Percentiles rank a stretch among this genome's conserved stretches.
These are phyloP conservation scores for Fusarium vanettenii DNA, from an alignment of 2,329 filamentous ascomycete genomes.

Conservation along the genomic window DNA sequence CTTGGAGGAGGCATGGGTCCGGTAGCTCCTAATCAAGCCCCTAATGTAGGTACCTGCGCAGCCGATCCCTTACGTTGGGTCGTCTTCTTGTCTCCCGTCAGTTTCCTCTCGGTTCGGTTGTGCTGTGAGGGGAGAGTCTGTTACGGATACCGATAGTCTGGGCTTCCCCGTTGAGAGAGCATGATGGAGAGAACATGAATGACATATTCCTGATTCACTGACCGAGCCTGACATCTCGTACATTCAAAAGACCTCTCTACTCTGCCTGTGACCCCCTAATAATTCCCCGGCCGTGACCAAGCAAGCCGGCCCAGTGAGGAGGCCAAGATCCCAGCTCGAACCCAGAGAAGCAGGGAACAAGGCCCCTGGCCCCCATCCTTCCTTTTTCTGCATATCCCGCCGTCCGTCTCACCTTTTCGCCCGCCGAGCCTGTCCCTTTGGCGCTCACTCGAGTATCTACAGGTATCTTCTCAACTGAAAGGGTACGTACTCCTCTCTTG, in stretches of 20 bases:
- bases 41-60: constrained; percentile 39
- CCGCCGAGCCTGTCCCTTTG: constrained; percentile 11
- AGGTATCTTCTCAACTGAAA: constrained; percentile 30
- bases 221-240: not conserved
- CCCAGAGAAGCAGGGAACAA: constrained; percentile 23
- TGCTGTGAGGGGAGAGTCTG: not conserved
- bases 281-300: constrained; percentile 20
- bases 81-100: not conserved
- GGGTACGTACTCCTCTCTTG: constrained; percentile 18
- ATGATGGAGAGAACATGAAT: not conserved
- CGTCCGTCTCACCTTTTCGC: constrained; percentile 37
- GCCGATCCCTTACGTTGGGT: constrained; percentile 14
- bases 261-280: constrained; percentile 8
- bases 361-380: constrained; percentile 9
- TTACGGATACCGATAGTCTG: not conserved
- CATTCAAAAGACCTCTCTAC: not conserved
- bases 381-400: constrained; percentile 18
- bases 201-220: not conserved
- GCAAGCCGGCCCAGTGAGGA: constrained; percentile 25
- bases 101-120: not conserved
- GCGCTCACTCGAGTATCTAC: constrained; percentile 8
- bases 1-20: constrained; percentile 4
- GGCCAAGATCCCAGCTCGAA: constrained; percentile 17
- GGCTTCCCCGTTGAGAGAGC: not conserved
- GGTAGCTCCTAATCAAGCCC: constrained; percentile 36